Conservation (phyloP, 2,329 filamentous ascomycete genomes). For the Fusarium dlaminii region DNA sequence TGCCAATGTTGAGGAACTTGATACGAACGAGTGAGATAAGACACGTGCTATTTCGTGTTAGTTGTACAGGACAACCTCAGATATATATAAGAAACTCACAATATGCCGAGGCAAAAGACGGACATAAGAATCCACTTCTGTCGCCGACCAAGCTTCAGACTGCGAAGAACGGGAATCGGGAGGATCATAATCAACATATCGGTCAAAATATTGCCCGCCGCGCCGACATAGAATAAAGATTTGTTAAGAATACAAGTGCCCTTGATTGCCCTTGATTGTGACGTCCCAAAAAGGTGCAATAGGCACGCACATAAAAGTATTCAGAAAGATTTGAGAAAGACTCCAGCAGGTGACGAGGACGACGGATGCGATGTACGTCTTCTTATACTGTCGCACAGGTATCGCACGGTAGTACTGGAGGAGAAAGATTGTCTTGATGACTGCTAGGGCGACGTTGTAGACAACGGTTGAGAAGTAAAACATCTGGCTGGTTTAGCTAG, state of each 20-base stretch:
- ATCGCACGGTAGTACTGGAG: neutral
- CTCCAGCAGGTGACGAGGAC: neutral
- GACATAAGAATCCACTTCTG: neutral
- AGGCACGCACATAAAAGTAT: neutral
- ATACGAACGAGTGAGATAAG: neutral
- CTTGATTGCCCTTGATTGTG: neutral
- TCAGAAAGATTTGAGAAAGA: neutral
- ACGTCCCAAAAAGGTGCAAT: neutral
- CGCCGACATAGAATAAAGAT: neutral
- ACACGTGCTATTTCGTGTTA: neutral
- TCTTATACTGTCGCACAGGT: neutral
- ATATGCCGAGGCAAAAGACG: neutral
- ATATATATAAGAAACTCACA: neutral
- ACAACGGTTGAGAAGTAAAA: neutral
- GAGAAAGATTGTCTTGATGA: neutral
- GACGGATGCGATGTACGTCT: neutral
- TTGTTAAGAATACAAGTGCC: neutral
- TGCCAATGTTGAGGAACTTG: neutral
- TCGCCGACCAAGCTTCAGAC: neutral
- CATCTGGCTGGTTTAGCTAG: rapidly evolving
- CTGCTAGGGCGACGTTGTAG: neutral
- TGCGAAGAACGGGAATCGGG: neutral
- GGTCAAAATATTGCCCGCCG: neutral
- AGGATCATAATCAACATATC: neutral
- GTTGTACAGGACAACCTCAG: rapidly evolving